Evolutionary conservation across 805 yeast species (phyloP).

Genomic region (Lipomyces chichibuensis): DNA sequence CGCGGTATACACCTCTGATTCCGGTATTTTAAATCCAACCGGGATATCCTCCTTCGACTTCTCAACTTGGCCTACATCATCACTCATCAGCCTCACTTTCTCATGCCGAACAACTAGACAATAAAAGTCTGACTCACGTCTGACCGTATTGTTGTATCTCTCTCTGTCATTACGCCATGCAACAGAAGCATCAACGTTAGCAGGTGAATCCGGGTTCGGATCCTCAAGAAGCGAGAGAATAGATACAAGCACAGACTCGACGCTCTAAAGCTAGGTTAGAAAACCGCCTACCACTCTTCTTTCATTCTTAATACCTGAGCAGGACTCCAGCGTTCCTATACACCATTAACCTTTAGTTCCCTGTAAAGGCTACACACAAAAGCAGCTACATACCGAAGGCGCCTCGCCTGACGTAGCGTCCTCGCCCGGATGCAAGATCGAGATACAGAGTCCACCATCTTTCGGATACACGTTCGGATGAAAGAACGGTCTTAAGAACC

Average conservation of each 20-base stretch:
- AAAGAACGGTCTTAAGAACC: slow-evolving; percentile 89
- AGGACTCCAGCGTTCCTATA: slow-evolving; percentile 46
- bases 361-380: neutral
- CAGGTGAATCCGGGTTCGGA: slow-evolving; percentile 91
- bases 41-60: slow-evolving; percentile 86
- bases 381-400: slow-evolving; percentile 25
- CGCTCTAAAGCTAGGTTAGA: slow-evolving; percentile 55
- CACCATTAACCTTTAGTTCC: neutral
- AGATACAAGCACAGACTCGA: slow-evolving; percentile 85
- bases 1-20: slow-evolving; percentile 54
- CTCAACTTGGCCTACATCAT: slow-evolving; percentile 45
- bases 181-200: slow-evolving; percentile 94
- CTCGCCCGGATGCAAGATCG: slow-evolving; percentile 89
- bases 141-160: slow-evolving; percentile 70
- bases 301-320: slow-evolving; percentile 51
- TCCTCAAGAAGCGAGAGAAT: slow-evolving; percentile 90
- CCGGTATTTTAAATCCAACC: slow-evolving; percentile 80
- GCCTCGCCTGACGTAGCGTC: slow-evolving; percentile 73
- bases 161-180: slow-evolving; percentile 82
- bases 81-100: neutral
- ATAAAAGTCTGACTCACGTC: slow-evolving; percentile 4
- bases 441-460: slow-evolving; percentile 90
- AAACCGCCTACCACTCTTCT: neutral
- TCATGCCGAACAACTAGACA: neutral
- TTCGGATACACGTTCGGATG: slow-evolving; percentile 88